Conservation (phyloP, 805 yeast genomes). For the Wickerhamia fluorescens region DNA sequence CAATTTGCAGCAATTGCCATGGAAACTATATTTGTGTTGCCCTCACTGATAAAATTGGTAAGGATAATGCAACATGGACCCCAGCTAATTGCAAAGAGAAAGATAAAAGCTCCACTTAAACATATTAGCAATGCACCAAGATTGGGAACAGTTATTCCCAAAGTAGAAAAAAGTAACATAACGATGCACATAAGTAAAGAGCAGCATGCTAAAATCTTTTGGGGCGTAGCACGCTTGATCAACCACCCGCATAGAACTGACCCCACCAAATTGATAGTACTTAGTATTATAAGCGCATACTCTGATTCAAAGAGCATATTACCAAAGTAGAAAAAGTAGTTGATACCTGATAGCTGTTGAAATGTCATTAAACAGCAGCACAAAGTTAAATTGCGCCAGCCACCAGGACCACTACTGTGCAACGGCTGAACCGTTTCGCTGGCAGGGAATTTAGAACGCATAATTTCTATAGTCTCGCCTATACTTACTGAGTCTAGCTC, state of each 20-base stretch:
- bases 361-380: conserved; percentile 22
- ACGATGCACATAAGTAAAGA: conserved; percentile 10
- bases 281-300: conserved; percentile 11
- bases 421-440: no score
- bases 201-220: conserved; percentile 8
- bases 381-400: background rate
- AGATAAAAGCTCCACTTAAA: conserved; percentile 12
- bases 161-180: conserved; percentile 9
- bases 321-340: conserved; percentile 27
- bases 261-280: conserved; percentile 15
- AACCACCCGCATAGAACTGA: conserved; percentile 12
- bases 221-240: conserved; percentile 8
- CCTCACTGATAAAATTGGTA: conserved; percentile 15
- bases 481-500: background rate
- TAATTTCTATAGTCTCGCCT: background rate
- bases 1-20: conserved; percentile 15
- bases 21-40: conserved; percentile 14
- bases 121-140: conserved; percentile 8
- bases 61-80: conserved; percentile 25
- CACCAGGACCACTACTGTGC: background rate
- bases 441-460: no score
- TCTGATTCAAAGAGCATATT: conserved; percentile 14
- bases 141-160: conserved; percentile 5
- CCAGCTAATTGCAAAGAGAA: conserved; percentile 22
- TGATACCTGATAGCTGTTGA: conserved; percentile 30